Percentiles rank a stretch among this genome's conserved stretches.
Evolutionary conservation across 208 protist species (phyloP).

Genomic region (Trypanosoma brucei): DNA sequence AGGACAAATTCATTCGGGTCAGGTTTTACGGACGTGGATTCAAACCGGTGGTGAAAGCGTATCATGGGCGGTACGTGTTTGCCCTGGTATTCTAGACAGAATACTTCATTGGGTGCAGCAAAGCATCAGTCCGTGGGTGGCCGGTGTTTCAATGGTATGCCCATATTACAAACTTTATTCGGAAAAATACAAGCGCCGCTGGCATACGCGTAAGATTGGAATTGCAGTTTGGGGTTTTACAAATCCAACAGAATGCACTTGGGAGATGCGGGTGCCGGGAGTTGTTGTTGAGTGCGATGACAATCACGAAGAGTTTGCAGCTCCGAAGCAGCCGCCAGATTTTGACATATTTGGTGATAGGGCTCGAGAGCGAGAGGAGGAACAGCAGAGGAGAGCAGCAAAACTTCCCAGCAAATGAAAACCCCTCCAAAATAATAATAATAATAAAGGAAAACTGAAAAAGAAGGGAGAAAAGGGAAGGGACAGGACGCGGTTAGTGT

Average conservation of each 20-base stretch:
- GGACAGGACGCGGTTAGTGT: too few species aligned
- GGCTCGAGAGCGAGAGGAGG: conserved; percentile 42
- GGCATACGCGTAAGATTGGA: conserved; percentile 63
- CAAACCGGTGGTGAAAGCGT: conserved; percentile 16
- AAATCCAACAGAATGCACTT: conserved; percentile 38
- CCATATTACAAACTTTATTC: conserved; percentile 58
- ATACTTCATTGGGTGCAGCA: conserved; percentile 46
- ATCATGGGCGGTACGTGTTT: conserved; percentile 41
- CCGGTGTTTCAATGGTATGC: conserved; percentile 76
- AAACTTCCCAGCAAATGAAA: conserved; percentile 11
- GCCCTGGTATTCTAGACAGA: conserved; percentile 43
- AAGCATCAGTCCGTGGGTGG: conserved; percentile 63
- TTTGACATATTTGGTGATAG: conserved; percentile 80
- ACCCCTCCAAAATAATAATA: neutral
- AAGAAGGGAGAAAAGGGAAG: too few species aligned
- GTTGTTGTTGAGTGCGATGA: conserved; percentile 73
- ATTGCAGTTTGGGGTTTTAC: conserved; percentile 81
- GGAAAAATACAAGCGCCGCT: conserved; percentile 50
- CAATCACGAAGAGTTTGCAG: conserved; percentile 57
- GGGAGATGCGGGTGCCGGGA: conserved; percentile 65
- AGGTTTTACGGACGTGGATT: conserved; percentile 36
- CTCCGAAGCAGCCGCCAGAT: conserved; percentile 46
- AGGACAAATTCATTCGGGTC: conserved; percentile 60
- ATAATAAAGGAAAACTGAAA: neutral
- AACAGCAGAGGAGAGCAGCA: conserved; percentile 23